phyloP scores from a whole-genome alignment of 495 filamentous ascomycete species.

The Penicillium psychrofluorescens region DNA sequence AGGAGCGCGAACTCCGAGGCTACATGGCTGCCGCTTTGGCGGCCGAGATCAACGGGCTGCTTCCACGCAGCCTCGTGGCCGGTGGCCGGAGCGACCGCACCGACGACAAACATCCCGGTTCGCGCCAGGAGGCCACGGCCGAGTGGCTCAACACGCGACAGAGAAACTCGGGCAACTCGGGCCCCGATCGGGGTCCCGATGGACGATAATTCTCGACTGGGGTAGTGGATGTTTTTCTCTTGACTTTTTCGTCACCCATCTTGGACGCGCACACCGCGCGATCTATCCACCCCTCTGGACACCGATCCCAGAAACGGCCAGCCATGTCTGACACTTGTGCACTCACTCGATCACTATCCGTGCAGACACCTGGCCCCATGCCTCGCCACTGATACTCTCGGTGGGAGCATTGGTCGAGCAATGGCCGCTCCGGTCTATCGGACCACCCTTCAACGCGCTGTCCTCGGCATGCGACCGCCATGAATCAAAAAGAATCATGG shows the following conservation, averaged over 20 bases:
- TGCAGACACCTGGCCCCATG: too few relatives aligned
- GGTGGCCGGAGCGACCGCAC: conserved; percentile 9
- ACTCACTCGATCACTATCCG: too few relatives aligned
- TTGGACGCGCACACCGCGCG: background rate
- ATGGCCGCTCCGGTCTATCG: too few relatives aligned
- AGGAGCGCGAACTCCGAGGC: conserved; percentile 74
- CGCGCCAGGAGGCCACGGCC: conserved; percentile 52
- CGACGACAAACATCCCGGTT: conserved; percentile 35
- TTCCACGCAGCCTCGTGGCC: conserved; percentile 27
- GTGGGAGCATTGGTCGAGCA: too few relatives aligned
- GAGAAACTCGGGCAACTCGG: conserved; percentile 40
- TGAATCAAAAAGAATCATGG: too few relatives aligned
- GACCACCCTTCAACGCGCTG: too few relatives aligned
- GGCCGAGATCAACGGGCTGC: conserved; percentile 47
- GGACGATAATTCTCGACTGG: conserved; percentile 21
- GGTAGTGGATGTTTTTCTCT: background rate
- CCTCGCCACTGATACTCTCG: too few relatives aligned
- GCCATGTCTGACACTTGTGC: too few relatives aligned
- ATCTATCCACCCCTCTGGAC: too few relatives aligned
- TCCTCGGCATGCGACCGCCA: too few relatives aligned
- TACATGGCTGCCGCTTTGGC: conserved; percentile 71
- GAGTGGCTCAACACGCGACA: conserved; percentile 59
- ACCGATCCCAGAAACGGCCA: too few relatives aligned
- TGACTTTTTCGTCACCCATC: background rate
- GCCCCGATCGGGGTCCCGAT: conserved; percentile 28